A percentile compares a stretch with the other conserved stretches of the same genome.
These are phyloP conservation scores for Pseudocercospora macadamiae DNA, from an alignment of 2,329 filamentous ascomycete species.

Conservation along the genomic window DNA sequence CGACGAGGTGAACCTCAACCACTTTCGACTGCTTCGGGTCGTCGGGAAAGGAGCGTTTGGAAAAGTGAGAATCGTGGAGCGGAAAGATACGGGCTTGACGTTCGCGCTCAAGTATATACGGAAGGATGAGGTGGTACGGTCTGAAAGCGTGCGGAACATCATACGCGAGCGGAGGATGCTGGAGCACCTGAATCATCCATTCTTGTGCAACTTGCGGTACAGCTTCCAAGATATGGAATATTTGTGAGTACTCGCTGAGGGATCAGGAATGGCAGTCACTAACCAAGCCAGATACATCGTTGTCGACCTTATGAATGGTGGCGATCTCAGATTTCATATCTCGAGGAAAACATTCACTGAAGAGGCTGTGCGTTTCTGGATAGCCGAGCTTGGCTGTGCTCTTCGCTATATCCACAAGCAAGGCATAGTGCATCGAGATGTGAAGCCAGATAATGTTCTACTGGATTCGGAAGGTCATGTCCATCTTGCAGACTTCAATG, in stretches of 20 bases:
- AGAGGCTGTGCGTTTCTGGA: constrained; percentile 96
- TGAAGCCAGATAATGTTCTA: constrained; percentile 90
- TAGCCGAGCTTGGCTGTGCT: constrained; percentile 89
- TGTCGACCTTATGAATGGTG: constrained; percentile 96
- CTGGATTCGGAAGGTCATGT: constrained; percentile 90
- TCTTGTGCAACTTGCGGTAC: constrained; percentile 97
- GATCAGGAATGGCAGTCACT: constrained; percentile 31
- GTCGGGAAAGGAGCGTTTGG: constrained; percentile 98
- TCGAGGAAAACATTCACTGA: constrained; percentile 97
- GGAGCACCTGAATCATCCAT: constrained; percentile 95
- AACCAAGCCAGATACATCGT: constrained; percentile 72
- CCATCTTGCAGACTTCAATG: constrained; percentile 97
- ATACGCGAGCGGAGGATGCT: constrained; percentile 97
- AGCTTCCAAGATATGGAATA: constrained; percentile 99
- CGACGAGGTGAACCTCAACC: constrained; percentile 96
- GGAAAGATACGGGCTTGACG: constrained; percentile 89
- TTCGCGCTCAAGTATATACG: constrained; percentile 98
- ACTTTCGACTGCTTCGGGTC: constrained; percentile 92
- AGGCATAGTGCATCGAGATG: constrained; percentile 86
- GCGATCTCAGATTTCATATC: constrained; percentile 95
- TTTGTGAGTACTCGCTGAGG: constrained; percentile 64
- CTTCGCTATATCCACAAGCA: constrained; percentile 83
- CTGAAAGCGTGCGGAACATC: constrained; percentile 97
- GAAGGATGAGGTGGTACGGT: constrained; percentile 98
- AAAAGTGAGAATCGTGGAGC: constrained; percentile 97